A percentile compares a stretch with the other conserved stretches of the same genome.
Conservation (phyloP, 345 rosid genomes). For the Litchi chinensis region DNA sequence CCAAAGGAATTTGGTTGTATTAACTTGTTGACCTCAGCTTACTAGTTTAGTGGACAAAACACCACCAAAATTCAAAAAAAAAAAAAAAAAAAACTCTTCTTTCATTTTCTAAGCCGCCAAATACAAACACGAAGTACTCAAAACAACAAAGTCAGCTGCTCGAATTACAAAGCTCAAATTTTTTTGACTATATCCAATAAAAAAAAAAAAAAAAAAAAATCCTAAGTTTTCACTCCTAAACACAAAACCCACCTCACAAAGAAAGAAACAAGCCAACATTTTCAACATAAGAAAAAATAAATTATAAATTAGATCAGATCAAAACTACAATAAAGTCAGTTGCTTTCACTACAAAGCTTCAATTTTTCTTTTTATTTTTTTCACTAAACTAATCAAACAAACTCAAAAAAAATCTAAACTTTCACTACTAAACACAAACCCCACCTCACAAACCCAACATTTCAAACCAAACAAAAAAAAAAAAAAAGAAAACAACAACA, state of each 20-base stretch:
- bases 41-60: neutral
- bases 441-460: neutral
- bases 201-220: neutral
- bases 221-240: neutral
- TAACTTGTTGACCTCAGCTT: neutral
- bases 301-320: too few species aligned
- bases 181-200: neutral
- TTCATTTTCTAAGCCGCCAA: neutral
- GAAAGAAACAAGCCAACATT: neutral
- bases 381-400: too few species aligned
- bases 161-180: neutral
- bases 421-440: too few species aligned
- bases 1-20: constrained; percentile 20
- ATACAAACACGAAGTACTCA: neutral
- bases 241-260: neutral
- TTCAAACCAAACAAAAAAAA: neutral
- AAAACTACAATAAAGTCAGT: too few species aligned
- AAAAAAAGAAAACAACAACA: neutral
- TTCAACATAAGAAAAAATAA: neutral
- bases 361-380: too few species aligned
- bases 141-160: neutral
- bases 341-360: too few species aligned
- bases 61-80: neutral
- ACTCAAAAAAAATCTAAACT: too few species aligned
- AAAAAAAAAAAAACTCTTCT: neutral